phyloP scores from a whole-genome alignment of 1,284 basidiomycete genomes.

The Xerocomus amazonicus region DNA sequence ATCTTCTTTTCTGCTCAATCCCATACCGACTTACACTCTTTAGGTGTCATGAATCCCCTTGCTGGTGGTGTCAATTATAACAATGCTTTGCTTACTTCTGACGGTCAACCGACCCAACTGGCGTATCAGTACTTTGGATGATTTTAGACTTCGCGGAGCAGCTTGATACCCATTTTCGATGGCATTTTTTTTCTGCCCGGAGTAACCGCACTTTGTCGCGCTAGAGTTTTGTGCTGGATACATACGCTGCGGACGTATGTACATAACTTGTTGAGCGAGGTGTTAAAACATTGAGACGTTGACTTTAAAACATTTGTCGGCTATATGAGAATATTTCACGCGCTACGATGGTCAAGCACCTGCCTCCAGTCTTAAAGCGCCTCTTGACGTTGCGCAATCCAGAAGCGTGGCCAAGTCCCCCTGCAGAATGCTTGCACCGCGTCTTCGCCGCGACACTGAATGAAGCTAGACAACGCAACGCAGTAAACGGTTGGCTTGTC shows the following conservation, averaged over 20 bases:
- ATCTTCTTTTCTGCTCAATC: not conserved
- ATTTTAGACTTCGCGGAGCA: constrained; percentile 3
- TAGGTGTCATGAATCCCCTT: constrained; percentile 65
- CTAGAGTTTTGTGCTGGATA: constrained; percentile 21
- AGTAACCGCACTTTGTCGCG: constrained; percentile 10
- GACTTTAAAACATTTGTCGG: not conserved
- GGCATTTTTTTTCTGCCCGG: constrained; percentile 6
- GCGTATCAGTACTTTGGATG: constrained; percentile 35
- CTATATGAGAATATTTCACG: too few relatives aligned
- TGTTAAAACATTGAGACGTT: not conserved
- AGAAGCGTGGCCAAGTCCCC: constrained; percentile 57
- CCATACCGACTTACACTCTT: constrained; percentile 1
- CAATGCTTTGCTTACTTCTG: constrained; percentile 50
- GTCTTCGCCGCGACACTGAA: constrained; percentile 57
- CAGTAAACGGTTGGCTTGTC: constrained; percentile 80
- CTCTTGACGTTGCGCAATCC: constrained; percentile 70
- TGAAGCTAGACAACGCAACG: constrained; percentile 62
- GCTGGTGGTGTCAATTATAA: constrained; percentile 53
- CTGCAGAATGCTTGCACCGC: constrained; percentile 47
- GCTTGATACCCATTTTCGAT: constrained; percentile 24
- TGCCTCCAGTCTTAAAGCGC: constrained; percentile 60
- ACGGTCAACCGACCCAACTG: constrained; percentile 47
- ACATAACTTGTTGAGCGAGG: constrained; percentile 32
- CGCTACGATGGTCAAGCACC: constrained; percentile 40
- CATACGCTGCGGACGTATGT: constrained; percentile 15